These are phyloP conservation scores for Macrolepiota albuminosa DNA, from an alignment of 768 basidiomycete genomes.

Conservation along the genomic window DNA sequence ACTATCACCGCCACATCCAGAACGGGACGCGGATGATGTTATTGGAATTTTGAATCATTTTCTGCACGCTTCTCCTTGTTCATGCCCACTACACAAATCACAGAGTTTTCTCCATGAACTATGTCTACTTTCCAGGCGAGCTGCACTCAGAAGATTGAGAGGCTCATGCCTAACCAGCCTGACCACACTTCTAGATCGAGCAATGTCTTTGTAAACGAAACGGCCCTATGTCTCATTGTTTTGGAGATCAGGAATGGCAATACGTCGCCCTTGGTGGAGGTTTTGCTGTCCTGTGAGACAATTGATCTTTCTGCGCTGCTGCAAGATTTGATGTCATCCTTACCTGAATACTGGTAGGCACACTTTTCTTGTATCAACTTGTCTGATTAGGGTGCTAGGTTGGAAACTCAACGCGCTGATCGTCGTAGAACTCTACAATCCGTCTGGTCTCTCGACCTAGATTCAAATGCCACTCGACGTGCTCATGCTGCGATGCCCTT, in stretches of 20 bases:
- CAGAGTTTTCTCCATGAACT: not conserved
- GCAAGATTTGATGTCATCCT: not conserved
- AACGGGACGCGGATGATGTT: not conserved
- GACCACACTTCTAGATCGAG: not conserved
- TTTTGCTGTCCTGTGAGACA: not conserved
- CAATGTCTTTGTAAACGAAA: not conserved
- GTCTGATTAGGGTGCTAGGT: not conserved
- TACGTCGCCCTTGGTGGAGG: not conserved
- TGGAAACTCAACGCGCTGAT: not conserved
- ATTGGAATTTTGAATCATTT: not conserved
- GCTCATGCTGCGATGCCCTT: not conserved
- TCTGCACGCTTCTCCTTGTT: not conserved
- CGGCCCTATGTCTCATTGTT: not conserved
- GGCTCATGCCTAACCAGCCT: not conserved
- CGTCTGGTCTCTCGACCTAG: not conserved
- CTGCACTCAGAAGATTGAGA: not conserved
- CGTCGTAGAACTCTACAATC: not conserved
- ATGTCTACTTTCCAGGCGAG: not conserved
- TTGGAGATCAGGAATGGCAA: not conserved
- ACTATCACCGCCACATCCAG: not conserved
- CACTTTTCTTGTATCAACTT: not conserved
- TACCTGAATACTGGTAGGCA: not conserved
- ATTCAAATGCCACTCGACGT: not conserved
- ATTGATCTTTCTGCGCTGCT: not conserved
- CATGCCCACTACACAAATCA: not conserved